These are phyloP conservation scores for Cyathus striatus DNA, from an alignment of 768 basidiomycete species.

Conservation along the genomic window DNA sequence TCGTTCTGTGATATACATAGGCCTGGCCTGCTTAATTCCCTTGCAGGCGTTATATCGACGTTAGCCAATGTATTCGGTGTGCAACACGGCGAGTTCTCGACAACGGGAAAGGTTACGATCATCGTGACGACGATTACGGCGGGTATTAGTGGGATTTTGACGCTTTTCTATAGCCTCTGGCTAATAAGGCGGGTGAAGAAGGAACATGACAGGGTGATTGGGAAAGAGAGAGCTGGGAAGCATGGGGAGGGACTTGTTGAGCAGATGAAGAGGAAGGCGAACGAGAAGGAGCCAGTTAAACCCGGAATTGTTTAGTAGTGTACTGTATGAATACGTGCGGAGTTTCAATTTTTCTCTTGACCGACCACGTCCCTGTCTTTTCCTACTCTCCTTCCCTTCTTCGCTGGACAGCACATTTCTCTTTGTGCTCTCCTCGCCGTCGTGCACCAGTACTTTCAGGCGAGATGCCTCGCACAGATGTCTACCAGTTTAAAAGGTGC, in stretches of 20 bases:
- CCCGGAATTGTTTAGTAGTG: neutral
- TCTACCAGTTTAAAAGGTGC: constrained; percentile 39
- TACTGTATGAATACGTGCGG: no score
- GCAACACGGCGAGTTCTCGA: constrained; percentile 40
- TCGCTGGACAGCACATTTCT: neutral
- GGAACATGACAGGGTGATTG: constrained; percentile 35
- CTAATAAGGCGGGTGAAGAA: constrained; percentile 35
- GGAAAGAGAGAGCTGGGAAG: constrained; percentile 34
- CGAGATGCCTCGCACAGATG: constrained; percentile 32
- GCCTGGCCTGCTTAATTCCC: constrained; percentile 52
- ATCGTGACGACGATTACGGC: constrained; percentile 37
- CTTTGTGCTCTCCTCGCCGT: no score
- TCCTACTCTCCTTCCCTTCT: neutral
- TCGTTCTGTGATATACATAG: constrained; percentile 19
- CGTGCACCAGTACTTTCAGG: no score
- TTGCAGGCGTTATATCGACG: constrained; percentile 53
- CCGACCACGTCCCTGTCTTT: neutral
- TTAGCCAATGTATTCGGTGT: constrained; percentile 44
- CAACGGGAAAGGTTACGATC: constrained; percentile 38
- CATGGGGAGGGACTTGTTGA: constrained; percentile 37
- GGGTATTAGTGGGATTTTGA: constrained; percentile 34
- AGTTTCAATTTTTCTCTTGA: constrained; percentile 1
- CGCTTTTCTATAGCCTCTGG: constrained; percentile 39
- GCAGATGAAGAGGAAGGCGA: constrained; percentile 12
- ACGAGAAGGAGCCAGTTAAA: constrained; percentile 1